Evolutionary conservation across 306 rosid genomes (phyloP), one percentile per base, ranked within the genome.

Genomic region (Carpinus fangiana): DNA sequence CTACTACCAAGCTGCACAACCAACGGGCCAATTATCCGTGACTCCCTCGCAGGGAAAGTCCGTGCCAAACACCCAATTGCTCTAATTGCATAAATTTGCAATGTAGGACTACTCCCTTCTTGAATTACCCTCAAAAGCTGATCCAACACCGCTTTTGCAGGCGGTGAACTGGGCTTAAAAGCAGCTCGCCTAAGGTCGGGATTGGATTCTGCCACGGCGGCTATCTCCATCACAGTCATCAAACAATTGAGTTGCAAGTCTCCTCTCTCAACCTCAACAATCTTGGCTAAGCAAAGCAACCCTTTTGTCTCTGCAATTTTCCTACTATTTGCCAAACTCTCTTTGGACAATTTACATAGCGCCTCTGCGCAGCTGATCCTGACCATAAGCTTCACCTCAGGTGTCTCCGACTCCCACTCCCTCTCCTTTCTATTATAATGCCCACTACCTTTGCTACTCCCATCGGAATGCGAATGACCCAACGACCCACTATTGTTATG

Each of bases 291-390:
- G 85, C 93, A 94, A 77, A 92, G 81, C 89, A 94, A 88, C 53
- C 98, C 98, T 86, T 89, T 94, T 0, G 96, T 89, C 89, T 90
- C 97, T 0, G 96, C 86, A 53, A 94, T 87, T 78, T 90, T 94
- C 75, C 62, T 71, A 82, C 97, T 86, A 62, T 88, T 86, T 11
- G 31, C 21, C 64, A 88, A 72, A 70, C 93, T 87, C 26, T 70
- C 90, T 75, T 54, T 84, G 20, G 93, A 89, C 71, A 94, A 87
- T 76, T 89, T 94, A 97, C 97, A 94, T 47, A 94, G 73, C 20
- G 98, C 98, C 86, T 84, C 85, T 1, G 97, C 90, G 79, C 97
- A 94, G 71, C 83, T 87, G 38, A 86, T 76, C 82, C 88, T 92
- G 68, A 90, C 72, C 71, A 73, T 72, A 43, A 83, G 86, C 89